Percentiles rank a stretch among this genome's conserved stretches.
These are phyloP conservation scores for Ploettnerulaceae sp. DNA, from an alignment of 2,329 filamentous ascomycete genomes.

Conservation along the genomic window DNA sequence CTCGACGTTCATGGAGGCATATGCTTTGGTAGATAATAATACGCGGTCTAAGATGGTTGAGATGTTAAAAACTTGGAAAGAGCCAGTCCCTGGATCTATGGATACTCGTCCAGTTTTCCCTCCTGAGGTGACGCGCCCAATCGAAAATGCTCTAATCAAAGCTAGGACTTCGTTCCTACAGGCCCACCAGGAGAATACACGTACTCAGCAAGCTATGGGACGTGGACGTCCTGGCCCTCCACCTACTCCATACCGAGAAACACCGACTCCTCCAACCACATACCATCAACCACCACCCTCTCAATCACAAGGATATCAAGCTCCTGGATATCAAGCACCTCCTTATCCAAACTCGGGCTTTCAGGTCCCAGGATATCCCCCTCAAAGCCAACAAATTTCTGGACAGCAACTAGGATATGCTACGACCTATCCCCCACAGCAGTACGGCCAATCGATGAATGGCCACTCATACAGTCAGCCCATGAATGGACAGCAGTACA, in stretches of 20 bases:
- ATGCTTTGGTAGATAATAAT: constrained; percentile 76
- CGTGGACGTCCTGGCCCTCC: constrained; percentile 47
- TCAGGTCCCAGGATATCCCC: constrained; percentile 15
- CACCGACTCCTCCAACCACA: constrained; percentile 64
- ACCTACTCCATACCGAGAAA: constrained; percentile 62
- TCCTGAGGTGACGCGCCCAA: constrained; percentile 78
- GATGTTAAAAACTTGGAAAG: constrained; percentile 97
- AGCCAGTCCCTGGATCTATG: constrained; percentile 88
- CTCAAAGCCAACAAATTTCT: constrained; percentile 2
- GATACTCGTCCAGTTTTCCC: constrained; percentile 91
- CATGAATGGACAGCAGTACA: constrained; percentile 5
- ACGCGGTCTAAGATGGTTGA: constrained; percentile 92
- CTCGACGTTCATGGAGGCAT: constrained; percentile 94
- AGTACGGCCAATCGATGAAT: constrained; percentile 13
- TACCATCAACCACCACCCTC: constrained; percentile 36
- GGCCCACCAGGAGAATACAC: constrained; percentile 50
- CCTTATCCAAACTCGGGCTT: no score
- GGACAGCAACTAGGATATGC: not conserved
- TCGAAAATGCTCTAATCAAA: constrained; percentile 91
- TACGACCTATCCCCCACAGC: constrained; percentile 7
- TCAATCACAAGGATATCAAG: constrained; percentile 32
- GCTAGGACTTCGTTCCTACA: constrained; percentile 59
- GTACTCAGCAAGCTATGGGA: constrained; percentile 51
- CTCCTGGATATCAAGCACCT: constrained; percentile 32
- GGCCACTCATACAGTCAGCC: constrained; percentile 9